phyloP scores from a whole-genome alignment of 805 yeast genomes.

The Brettanomyces nanus region DNA sequence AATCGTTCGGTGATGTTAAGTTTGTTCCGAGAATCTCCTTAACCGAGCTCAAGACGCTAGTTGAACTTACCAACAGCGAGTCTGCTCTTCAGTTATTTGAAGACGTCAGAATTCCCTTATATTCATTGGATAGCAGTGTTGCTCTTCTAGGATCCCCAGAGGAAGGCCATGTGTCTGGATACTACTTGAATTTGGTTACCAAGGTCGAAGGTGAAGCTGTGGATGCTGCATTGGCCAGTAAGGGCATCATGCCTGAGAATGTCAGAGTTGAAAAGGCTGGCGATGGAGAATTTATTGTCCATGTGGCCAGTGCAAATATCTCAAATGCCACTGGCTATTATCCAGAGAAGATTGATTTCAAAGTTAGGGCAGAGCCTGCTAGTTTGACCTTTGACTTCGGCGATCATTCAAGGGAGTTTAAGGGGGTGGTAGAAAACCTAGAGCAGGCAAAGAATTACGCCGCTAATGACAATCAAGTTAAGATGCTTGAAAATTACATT shows the following conservation, averaged over 20 bases:
- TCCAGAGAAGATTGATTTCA: constrained; percentile 36
- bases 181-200: constrained; percentile 53
- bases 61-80: constrained; percentile 32
- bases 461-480: constrained; percentile 64
- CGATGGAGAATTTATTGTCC: constrained; percentile 43
- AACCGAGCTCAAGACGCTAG: constrained; percentile 41
- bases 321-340: constrained; percentile 47
- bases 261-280: constrained; percentile 58
- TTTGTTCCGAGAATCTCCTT: constrained; percentile 59
- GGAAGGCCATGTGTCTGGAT: constrained; percentile 66
- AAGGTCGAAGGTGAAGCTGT: constrained; percentile 58
- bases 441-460: constrained; percentile 50
- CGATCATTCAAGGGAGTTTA: constrained; percentile 65
- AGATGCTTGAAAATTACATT: constrained; percentile 59
- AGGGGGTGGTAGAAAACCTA: constrained; percentile 46
- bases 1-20: constrained; percentile 83
- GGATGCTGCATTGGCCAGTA: constrained; percentile 54
- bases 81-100: constrained; percentile 29
- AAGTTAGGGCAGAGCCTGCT: constrained; percentile 30
- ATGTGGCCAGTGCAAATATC: constrained; percentile 59
- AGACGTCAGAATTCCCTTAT: constrained; percentile 41
- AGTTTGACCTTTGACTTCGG: constrained; percentile 58
- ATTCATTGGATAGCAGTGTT: constrained; percentile 37
- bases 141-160: constrained; percentile 72
- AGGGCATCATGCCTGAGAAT: constrained; percentile 69